Evolutionary conservation across 495 filamentous ascomycete genomes (phyloP), one percentile per base, ranked within the genome.

Genomic region (Penicillium riverlandense): DNA sequence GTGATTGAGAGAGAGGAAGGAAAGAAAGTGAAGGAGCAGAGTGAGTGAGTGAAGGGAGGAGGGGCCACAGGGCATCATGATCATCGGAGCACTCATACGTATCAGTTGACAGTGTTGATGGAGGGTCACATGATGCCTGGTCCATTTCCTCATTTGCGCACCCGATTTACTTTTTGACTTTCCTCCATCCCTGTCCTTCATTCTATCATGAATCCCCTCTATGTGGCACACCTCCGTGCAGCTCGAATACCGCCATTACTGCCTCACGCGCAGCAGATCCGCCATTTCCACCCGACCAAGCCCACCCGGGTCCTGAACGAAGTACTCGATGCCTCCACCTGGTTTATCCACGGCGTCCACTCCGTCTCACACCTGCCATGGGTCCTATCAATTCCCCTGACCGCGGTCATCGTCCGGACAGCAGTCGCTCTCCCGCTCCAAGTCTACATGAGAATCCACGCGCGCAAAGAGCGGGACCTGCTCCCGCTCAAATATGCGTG

Each of bases 301-400:
- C 63, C 51, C 11, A 43, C 55, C 7, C 61, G 51, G 12, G 62
- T 71, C 35, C 47, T 83, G 44, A 71, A 75, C 32, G 55, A 73
- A 14, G 60, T 68, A 29, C 40, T 83, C 36, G 59, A 73, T 30
- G 52, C 63, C 46, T 74, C 84, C 12, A 71, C 82, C 29, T 53
- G 63, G 40, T 53, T 82, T 35, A 66, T 92, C 39, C 65, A 80
- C n/a, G 52, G 62, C 35, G 53, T 90, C 2, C 88, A 92, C 58
- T 52, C 55, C 29, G 11, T 67, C 50, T 77, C 76, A 22, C 66
- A 70, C 37, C 72, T 85, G 3, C 77, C 88, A 47, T 95, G 88
- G 88, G 79, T 61, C 38, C 53, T 77, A 8, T 74, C 79, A 22
- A 77, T 95, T 41, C 88, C 89, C 0, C 68, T 86, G 42, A 71